Percentiles rank a stretch among this genome's conserved stretches.
phyloP scores from a whole-genome alignment of 2,329 filamentous ascomycete genomes.

The Lasiodiplodia sp. region DNA sequence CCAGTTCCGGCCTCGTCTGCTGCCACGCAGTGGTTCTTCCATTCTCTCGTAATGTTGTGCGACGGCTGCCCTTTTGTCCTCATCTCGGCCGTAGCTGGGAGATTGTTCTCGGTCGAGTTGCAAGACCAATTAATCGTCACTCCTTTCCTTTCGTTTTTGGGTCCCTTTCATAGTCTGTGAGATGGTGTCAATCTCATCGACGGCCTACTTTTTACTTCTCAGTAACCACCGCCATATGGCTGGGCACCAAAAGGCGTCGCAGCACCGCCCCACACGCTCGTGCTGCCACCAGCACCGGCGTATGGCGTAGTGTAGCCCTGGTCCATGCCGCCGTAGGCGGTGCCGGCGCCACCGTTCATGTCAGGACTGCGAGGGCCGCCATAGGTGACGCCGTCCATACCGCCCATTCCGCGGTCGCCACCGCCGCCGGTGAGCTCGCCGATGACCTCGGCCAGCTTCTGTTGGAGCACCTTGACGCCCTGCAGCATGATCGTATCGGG shows the following conservation, averaged over 20 bases:
- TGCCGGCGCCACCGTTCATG: constrained; percentile 48
- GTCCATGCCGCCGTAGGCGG: constrained; percentile 60
- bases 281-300: constrained; percentile 44
- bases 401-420: constrained; percentile 44
- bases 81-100: background rate
- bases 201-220: background rate
- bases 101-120: background rate
- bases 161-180: background rate
- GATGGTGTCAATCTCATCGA: background rate
- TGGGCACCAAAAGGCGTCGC: constrained; percentile 29
- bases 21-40: background rate
- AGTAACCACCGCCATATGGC: constrained; percentile 25
- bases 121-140: background rate
- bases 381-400: constrained; percentile 57
- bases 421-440: constrained; percentile 66
- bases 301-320: constrained; percentile 74
- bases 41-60: background rate
- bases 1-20: background rate
- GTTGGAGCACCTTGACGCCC: constrained; percentile 86
- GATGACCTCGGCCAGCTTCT: constrained; percentile 85
- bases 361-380: constrained; percentile 71
- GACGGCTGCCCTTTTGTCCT: background rate
- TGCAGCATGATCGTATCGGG: constrained; percentile 89
- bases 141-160: background rate
- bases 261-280: constrained; percentile 28